Evolutionary conservation across 2,329 filamentous ascomycete species (phyloP).

Genomic region (Penicillium sp.): DNA sequence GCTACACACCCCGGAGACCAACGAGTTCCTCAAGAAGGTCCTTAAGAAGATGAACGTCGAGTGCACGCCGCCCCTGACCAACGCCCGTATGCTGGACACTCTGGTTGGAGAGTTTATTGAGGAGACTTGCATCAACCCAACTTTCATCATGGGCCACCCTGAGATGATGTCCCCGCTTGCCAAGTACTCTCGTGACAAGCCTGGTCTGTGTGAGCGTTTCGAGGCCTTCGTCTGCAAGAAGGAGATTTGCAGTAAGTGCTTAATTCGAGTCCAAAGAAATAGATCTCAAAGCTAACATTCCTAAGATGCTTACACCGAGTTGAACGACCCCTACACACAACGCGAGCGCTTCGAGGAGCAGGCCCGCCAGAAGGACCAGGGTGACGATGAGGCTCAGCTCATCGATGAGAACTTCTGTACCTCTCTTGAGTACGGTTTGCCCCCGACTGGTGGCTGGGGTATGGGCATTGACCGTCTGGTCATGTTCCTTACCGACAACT

Average conservation of each 20-base stretch:
- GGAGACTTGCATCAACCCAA: slow-evolving; percentile 90
- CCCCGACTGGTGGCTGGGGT: slow-evolving; percentile 94
- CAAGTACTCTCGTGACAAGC: slow-evolving; percentile 84
- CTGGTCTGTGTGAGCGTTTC: slow-evolving; percentile 93
- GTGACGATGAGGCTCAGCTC: slow-evolving; percentile 94
- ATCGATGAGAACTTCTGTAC: slow-evolving; percentile 96
- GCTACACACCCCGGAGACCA: slow-evolving; percentile 86
- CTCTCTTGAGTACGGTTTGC: slow-evolving; percentile 85
- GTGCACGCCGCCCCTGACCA: slow-evolving; percentile 87
- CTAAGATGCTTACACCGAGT: slow-evolving; percentile 84
- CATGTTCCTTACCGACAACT: slow-evolving; percentile 96
- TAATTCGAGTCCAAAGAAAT: slow-evolving; percentile 69
- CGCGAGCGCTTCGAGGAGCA: slow-evolving; percentile 92
- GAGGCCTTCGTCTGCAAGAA: slow-evolving; percentile 95
- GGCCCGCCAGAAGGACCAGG: slow-evolving; percentile 91
- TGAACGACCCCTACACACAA: slow-evolving; percentile 97
- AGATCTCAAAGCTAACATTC: slow-evolving; percentile 42
- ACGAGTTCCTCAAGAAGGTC: slow-evolving; percentile 81
- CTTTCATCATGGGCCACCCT: slow-evolving; percentile 83
- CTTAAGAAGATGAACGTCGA: slow-evolving; percentile 90
- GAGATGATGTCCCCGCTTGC: slow-evolving; percentile 93
- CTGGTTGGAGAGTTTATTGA: slow-evolving; percentile 94
- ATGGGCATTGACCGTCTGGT: slow-evolving; percentile 93
- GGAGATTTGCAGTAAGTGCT: slow-evolving; percentile 18
- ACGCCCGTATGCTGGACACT: slow-evolving; percentile 95